Conservation (phyloP, 345 rosid genomes). For the Eucalyptus urophylla region DNA sequence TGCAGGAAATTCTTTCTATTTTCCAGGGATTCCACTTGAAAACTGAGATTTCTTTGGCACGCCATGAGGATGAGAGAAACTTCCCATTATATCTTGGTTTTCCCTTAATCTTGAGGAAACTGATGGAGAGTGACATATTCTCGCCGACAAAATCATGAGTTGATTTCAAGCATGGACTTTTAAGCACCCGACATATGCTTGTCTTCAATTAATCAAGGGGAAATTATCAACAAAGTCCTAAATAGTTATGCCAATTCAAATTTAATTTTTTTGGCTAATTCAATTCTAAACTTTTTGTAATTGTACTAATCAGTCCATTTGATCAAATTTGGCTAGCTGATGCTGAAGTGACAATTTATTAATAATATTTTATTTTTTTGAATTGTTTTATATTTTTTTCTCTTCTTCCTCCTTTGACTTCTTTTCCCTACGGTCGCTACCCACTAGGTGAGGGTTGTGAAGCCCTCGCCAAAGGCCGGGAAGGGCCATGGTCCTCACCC, state of each 20-base stretch:
- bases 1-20: background rate
- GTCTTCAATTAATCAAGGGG: background rate
- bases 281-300: accelerated
- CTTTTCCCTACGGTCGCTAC: accelerated
- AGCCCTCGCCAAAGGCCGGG: accelerated
- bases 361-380: too few species aligned
- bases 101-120: background rate
- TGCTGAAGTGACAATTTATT: too few species aligned
- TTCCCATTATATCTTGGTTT: background rate
- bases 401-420: too few species aligned
- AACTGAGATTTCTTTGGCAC: background rate
- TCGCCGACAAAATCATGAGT: background rate
- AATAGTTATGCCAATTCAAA: too few species aligned
- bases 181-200: background rate
- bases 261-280: too few species aligned
- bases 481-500: accelerated
- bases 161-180: background rate
- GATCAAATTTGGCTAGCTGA: accelerated
- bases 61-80: background rate
- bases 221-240: too few species aligned
- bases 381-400: too few species aligned
- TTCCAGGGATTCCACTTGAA: background rate
- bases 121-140: background rate
- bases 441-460: accelerated
- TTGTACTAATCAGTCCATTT: accelerated